These are phyloP conservation scores for Botryotinia globosa DNA, from an alignment of 2,329 filamentous ascomycete species.

Conservation along the genomic window DNA sequence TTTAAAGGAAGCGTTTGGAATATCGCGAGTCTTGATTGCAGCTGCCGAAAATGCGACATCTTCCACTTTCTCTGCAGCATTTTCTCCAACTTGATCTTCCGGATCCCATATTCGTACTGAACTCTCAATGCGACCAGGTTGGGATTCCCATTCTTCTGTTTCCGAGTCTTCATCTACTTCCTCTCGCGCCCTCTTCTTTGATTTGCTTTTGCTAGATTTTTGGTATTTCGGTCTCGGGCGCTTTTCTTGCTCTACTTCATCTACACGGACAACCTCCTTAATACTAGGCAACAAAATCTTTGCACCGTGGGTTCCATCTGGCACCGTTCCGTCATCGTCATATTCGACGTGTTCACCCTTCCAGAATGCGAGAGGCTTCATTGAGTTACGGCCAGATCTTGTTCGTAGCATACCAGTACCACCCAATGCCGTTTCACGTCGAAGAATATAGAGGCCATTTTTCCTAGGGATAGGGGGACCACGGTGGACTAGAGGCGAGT, in stretches of 20 bases:
- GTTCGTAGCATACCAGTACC: constrained; percentile 47
- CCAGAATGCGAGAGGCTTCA: constrained; percentile 81
- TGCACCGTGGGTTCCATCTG: constrained; percentile 40
- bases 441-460: constrained; percentile 49
- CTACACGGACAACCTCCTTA: constrained; percentile 73
- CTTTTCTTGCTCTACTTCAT: constrained; percentile 52
- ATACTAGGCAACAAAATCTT: constrained; percentile 66
- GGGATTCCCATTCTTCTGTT: constrained; percentile 68
- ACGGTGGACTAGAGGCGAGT: constrained; percentile 35
- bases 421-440: constrained; percentile 46
- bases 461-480: constrained; percentile 44
- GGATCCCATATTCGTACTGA: constrained; percentile 64
- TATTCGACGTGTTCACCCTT: constrained; percentile 76
- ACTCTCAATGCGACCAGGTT: constrained; percentile 62
- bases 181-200: constrained; percentile 28
- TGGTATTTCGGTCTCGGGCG: constrained; percentile 22
- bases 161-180: constrained; percentile 50
- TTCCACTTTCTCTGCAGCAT: constrained; percentile 55
- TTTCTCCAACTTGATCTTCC: constrained; percentile 54
- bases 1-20: constrained; percentile 68
- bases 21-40: constrained; percentile 54
- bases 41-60: constrained; percentile 49
- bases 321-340: constrained; percentile 53
- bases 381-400: constrained; percentile 74
- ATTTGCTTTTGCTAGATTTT: constrained; percentile 31